Evolutionary conservation across 495 filamentous ascomycete species (phyloP), one percentile per base, ranked within the genome.

Genomic region (Annulohypoxylon maeteangense): DNA sequence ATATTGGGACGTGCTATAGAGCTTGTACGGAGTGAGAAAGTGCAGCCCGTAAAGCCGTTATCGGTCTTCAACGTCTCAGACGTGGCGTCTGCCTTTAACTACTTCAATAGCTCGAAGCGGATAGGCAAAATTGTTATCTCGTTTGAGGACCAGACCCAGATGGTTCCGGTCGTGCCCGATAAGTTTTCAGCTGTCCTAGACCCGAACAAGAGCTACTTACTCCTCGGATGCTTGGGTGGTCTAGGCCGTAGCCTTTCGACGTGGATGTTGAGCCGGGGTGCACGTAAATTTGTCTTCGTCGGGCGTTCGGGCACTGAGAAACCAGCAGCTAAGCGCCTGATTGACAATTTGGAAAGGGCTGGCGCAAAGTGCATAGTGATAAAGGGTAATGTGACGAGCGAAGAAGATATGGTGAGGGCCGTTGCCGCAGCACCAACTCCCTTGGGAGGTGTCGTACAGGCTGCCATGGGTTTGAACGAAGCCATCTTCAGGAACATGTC

Each of bases 151-250:
- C 36, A 58, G 34, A 40, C 54, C 42, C 54, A 58, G 20, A 23
- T 45, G 36, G 56, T 45, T 23, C 25, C 56, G 11, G 25, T 60
- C n/a, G 38, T 60, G 4, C 20, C 56, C 2, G 45, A 53, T 7
- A 51, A 62, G 27, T 34, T 62, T 36, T 44, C 56, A n/a, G 42
- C 56, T 14, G 36, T 45, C 36, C 56, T 44, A n/a, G 56, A 44
- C 42, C 81, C 60, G 0, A 57, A 66, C 0, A 73, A 73, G 48
- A 56, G 11, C 54, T 90, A 90, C 66, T 63, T 91, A 7, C 67
- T 91, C 8, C 76, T 87, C 31, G 87, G 89, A 4, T 86, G 89
- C 34, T 81, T 89, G 0, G 87, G 89, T 3, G 89, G 89, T 2
- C 80, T 92, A 0, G 89, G 89, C n/a, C 79, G 83, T 27, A 81